Percentiles rank a stretch among this genome's conserved stretches.
Evolutionary conservation across 441 rosid genomes (phyloP).

Genomic region (Populus hybrid): DNA sequence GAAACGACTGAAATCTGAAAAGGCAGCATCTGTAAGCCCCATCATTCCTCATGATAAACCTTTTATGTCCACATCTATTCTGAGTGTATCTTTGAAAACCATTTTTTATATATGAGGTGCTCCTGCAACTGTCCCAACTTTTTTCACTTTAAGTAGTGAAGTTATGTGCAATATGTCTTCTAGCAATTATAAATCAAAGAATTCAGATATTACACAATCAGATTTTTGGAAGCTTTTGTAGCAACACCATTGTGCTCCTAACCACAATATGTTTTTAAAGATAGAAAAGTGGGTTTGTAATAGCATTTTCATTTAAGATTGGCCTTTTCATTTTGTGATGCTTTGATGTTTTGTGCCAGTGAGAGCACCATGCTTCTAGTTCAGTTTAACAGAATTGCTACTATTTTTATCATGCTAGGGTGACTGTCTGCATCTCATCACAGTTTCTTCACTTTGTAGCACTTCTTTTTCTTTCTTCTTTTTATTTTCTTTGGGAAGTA

Average conservation of each 20-base stretch:
- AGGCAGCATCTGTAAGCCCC: conserved; percentile 93
- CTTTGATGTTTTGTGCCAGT: too few relatives aligned
- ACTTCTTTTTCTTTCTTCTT: neutral
- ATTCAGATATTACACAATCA: neutral
- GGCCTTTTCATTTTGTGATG: too few relatives aligned
- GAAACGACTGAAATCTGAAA: conserved; percentile 92
- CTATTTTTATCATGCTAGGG: neutral
- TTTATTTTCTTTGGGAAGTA: neutral
- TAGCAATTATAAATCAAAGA: neutral
- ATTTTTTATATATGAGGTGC: neutral
- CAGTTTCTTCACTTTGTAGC: neutral
- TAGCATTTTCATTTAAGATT: too few relatives aligned
- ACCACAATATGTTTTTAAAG: neutral
- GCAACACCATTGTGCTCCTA: neutral
- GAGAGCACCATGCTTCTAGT: neutral
- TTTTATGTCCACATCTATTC: neutral
- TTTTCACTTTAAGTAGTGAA: neutral
- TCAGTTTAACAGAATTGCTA: neutral
- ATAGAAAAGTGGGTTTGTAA: too few relatives aligned
- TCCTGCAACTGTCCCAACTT: neutral
- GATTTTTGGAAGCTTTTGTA: neutral
- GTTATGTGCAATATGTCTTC: neutral
- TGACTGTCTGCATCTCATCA: too few relatives aligned
- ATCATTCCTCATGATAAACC: conserved; percentile 7
- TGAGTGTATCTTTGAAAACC: neutral